Percentiles rank a stretch among this genome's conserved stretches.
Conservation (phyloP, 352 stramenopile genomes). For the Globisporangium splendens region DNA sequence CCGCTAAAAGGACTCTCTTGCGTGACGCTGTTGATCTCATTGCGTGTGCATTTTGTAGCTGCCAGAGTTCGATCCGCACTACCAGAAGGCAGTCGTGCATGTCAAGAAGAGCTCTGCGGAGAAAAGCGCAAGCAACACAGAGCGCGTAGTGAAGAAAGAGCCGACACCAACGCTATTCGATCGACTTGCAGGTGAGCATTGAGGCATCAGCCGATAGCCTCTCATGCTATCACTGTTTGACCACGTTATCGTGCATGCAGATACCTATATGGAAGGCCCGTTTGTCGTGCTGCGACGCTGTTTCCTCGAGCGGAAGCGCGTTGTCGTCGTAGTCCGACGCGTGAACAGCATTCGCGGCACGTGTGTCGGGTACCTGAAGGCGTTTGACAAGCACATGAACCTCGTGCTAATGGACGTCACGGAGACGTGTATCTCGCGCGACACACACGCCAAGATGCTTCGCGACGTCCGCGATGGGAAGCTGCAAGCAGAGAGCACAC, state of each 20-base stretch:
- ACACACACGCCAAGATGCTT: slow-evolving; percentile 26
- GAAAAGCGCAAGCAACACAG: slow-evolving; percentile 9
- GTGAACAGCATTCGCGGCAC: slow-evolving; percentile 90
- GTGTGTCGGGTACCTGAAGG: slow-evolving; percentile 89
- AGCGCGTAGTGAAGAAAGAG: slow-evolving; percentile 7
- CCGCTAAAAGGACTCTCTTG: background rate
- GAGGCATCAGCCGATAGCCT: slow-evolving; percentile 3
- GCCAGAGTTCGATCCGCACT: slow-evolving; percentile 51
- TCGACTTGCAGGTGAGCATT: slow-evolving; percentile 42
- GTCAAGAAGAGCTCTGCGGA: slow-evolving; percentile 23
- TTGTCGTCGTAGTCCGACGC: slow-evolving; percentile 86
- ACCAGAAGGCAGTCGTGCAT: slow-evolving; percentile 33
- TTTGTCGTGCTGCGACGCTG: slow-evolving; percentile 80
- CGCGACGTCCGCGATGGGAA: slow-evolving; percentile 31
- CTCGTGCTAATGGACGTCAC: slow-evolving; percentile 89
- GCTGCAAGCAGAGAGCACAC: slow-evolving; percentile 13
- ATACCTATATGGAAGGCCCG: slow-evolving; percentile 81
- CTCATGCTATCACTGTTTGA: background rate
- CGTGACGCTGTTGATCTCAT: background rate
- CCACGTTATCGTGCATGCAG: slow-evolving; percentile 12
- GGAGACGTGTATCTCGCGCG: slow-evolving; percentile 57
- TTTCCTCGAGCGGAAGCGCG: slow-evolving; percentile 72
- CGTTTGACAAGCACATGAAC: slow-evolving; percentile 96
- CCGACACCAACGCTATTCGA: slow-evolving; percentile 42
- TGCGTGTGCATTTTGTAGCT: slow-evolving; percentile 33